phyloP scores from a whole-genome alignment of 208 protist species.

The Acanthamoeba triangularis region DNA sequence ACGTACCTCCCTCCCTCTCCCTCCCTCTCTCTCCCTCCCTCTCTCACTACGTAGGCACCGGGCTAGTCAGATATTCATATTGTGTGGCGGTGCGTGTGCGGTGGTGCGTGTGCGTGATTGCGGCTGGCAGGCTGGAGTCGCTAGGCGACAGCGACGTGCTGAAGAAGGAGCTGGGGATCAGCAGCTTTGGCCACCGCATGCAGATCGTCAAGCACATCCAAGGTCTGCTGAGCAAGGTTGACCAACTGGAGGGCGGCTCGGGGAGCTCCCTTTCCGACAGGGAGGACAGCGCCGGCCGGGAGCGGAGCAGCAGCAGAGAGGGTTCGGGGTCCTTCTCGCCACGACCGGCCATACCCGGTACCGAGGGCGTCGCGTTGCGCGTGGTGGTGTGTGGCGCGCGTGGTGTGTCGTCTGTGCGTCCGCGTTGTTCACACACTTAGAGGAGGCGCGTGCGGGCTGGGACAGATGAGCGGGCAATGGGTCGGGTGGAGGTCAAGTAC shows the following conservation, averaged over 20 bases:
- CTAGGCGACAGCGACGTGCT: background rate
- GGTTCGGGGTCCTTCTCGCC: background rate
- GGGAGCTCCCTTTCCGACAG: background rate
- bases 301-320: background rate
- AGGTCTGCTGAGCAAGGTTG: background rate
- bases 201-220: conserved; percentile 35
- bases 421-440: background rate
- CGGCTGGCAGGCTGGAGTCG: background rate
- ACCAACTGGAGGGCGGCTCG: background rate
- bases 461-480: background rate
- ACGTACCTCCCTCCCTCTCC: background rate
- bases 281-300: background rate
- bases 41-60: background rate
- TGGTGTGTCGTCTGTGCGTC: background rate
- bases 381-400: no score
- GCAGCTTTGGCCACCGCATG: conserved; percentile 1
- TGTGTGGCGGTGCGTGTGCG: background rate
- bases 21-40: no score
- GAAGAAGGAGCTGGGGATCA: conserved; percentile 40
- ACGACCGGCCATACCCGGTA: background rate
- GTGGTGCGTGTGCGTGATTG: background rate
- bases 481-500: background rate
- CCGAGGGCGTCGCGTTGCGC: background rate
- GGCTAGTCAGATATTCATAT: background rate
- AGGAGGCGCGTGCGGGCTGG: background rate